phyloP scores from a whole-genome alignment of 2,329 filamentous ascomycete genomes.

The Trichoderma simmonsii region DNA sequence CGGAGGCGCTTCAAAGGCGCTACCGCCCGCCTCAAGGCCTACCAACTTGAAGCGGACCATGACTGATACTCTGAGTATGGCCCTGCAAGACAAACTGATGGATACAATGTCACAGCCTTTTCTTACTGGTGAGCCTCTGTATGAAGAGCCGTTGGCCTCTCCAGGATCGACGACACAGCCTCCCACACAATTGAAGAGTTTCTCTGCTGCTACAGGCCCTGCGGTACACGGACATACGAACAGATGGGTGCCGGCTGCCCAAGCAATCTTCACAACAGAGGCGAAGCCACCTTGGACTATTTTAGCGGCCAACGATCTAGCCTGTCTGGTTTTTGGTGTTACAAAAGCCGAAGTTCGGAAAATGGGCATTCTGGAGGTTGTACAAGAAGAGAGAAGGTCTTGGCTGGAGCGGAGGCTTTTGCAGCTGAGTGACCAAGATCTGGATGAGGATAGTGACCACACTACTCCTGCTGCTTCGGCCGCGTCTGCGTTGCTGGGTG shows the following conservation, averaged over 20 bases:
- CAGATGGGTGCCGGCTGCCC: constrained; percentile 84
- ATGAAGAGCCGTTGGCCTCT: constrained; percentile 41
- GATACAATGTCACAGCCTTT: constrained; percentile 85
- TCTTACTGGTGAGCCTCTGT: constrained; percentile 42
- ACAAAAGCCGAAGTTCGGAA: constrained; percentile 93
- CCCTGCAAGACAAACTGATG: constrained; percentile 76
- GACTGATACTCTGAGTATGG: constrained; percentile 74
- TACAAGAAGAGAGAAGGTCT: constrained; percentile 79
- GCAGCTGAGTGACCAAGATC: constrained; percentile 42
- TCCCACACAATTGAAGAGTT: constrained; percentile 39
- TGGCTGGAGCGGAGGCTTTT: constrained; percentile 88
- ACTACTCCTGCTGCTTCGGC: constrained; percentile 39
- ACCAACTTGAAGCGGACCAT: constrained; percentile 78
- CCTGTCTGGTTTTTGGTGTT: constrained; percentile 97
- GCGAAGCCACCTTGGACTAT: constrained; percentile 90
- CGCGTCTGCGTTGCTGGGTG: constrained; percentile 61
- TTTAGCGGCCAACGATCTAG: constrained; percentile 90
- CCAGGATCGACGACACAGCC: constrained; percentile 41
- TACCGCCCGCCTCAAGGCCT: constrained; percentile 57
- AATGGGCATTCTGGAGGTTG: constrained; percentile 91
- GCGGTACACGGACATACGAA: constrained; percentile 83
- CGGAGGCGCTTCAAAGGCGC: constrained; percentile 49
- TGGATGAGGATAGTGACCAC: constrained; percentile 30
- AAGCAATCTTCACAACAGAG: constrained; percentile 98
- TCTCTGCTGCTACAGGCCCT: constrained; percentile 50